These are phyloP conservation scores for Urochloa ruziziensis DNA, from an alignment of 176 grass and related monocot species.

Conservation along the genomic window DNA sequence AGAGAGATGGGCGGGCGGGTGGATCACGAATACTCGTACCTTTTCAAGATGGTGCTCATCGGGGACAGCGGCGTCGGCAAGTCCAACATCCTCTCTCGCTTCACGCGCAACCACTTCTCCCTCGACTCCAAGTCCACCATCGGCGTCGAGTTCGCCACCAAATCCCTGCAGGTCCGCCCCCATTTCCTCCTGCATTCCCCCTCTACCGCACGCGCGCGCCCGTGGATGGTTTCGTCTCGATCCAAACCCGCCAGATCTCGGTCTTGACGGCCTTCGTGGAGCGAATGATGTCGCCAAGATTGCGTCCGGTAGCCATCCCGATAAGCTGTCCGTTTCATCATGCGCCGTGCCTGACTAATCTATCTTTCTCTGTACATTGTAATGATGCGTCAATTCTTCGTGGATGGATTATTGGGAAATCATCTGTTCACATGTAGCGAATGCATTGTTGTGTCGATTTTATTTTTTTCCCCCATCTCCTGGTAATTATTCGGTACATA, in stretches of 20 bases:
- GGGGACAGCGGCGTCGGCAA: slow-evolving; percentile 86
- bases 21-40: slow-evolving; percentile 82
- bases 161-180: slow-evolving; percentile 57
- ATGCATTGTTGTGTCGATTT: slow-evolving; percentile 5
- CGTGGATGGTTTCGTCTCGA: background rate
- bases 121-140: slow-evolving; percentile 91
- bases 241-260: slow-evolving; percentile 27
- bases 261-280: background rate
- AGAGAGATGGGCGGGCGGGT: slow-evolving; percentile 51
- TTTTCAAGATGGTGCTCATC: slow-evolving; percentile 95
- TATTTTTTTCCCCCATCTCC: background rate
- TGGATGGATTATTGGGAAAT: background rate
- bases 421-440: background rate
- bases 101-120: slow-evolving; percentile 86
- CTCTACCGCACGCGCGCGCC: background rate
- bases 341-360: background rate
- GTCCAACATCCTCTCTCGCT: slow-evolving; percentile 86
- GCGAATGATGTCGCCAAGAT: slow-evolving; percentile 16
- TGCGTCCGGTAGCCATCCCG: background rate
- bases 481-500: background rate
- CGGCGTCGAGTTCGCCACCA: slow-evolving; percentile 87
- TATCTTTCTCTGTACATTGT: background rate
- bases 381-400: background rate
- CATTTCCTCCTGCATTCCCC: background rate
- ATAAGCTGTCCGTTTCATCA: background rate